Percentiles rank a stretch among this genome's conserved stretches.
Conservation (phyloP, 1,284 basidiomycete genomes). For the Fomes fomentarius region DNA sequence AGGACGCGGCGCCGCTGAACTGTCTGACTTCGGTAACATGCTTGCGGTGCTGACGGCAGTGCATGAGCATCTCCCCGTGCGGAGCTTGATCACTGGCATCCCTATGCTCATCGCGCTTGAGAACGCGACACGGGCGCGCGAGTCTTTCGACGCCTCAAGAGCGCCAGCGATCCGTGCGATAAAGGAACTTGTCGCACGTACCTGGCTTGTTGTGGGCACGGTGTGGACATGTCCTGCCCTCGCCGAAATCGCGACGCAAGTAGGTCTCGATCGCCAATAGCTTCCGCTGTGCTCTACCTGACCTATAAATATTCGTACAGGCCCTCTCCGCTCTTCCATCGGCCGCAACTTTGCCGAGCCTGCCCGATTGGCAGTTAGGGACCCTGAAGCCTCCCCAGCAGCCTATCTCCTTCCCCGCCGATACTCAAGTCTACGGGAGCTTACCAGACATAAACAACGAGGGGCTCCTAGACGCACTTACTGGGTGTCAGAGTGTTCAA, state of each 20-base stretch:
- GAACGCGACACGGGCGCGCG: constrained; percentile 49
- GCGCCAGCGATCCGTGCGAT: constrained; percentile 59
- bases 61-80: constrained; percentile 71
- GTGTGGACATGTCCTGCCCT: constrained; percentile 72
- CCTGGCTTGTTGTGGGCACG: constrained; percentile 72
- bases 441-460: constrained; percentile 54
- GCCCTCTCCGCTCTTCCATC: constrained; percentile 20
- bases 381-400: constrained; percentile 40
- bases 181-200: constrained; percentile 64
- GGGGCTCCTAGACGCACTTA: constrained; percentile 56
- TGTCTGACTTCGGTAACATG: constrained; percentile 81
- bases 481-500: constrained; percentile 55
- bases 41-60: constrained; percentile 71
- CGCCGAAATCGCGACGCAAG: constrained; percentile 57
- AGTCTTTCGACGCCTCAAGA: constrained; percentile 41
- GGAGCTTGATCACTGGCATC: constrained; percentile 75
- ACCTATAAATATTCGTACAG: constrained; percentile 9
- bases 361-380: constrained; percentile 35
- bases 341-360: constrained; percentile 18
- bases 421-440: constrained; percentile 27
- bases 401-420: constrained; percentile 38
- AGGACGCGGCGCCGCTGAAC: constrained; percentile 57
- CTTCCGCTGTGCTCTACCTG: neutral
- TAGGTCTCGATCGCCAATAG: constrained; percentile 32
- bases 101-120: constrained; percentile 88